These are phyloP conservation scores for Meyerozyma guilliermondii DNA, from an alignment of 1,139 yeast genomes.

Conservation along the genomic window DNA sequence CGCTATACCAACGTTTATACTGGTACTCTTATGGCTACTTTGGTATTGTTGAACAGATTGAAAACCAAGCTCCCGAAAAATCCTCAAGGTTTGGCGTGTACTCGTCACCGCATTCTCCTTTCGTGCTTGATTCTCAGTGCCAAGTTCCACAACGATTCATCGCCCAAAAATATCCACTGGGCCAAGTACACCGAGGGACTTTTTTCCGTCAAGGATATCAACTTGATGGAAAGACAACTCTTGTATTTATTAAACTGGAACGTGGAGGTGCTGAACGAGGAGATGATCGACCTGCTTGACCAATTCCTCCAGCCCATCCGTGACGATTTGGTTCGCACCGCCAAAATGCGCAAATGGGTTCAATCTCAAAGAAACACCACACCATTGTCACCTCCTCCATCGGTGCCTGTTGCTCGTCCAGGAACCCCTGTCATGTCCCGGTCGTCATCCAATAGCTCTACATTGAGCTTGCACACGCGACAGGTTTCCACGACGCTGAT, in stretches of 20 bases:
- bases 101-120: constrained; percentile 70
- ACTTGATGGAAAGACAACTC: constrained; percentile 76
- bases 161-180: constrained; percentile 77
- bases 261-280: constrained; percentile 49
- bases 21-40: constrained; percentile 69
- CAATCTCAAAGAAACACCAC: neutral
- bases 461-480: neutral
- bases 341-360: constrained; percentile 29
- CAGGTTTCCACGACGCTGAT: neutral
- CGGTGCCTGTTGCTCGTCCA: neutral
- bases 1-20: constrained; percentile 72
- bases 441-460: neutral
- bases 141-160: constrained; percentile 71
- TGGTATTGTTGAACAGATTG: constrained; percentile 60
- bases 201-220: constrained; percentile 62
- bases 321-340: constrained; percentile 43
- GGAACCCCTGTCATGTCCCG: neutral
- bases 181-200: constrained; percentile 71
- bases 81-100: constrained; percentile 73
- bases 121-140: constrained; percentile 70
- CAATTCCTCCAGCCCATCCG: constrained; percentile 61
- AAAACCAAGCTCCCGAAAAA: constrained; percentile 58
- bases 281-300: constrained; percentile 44
- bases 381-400: neutral
- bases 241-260: constrained; percentile 69